phyloP scores from a whole-genome alignment of 192 early-diverging fungal species.

The Gamsiella multidivaricata region DNA sequence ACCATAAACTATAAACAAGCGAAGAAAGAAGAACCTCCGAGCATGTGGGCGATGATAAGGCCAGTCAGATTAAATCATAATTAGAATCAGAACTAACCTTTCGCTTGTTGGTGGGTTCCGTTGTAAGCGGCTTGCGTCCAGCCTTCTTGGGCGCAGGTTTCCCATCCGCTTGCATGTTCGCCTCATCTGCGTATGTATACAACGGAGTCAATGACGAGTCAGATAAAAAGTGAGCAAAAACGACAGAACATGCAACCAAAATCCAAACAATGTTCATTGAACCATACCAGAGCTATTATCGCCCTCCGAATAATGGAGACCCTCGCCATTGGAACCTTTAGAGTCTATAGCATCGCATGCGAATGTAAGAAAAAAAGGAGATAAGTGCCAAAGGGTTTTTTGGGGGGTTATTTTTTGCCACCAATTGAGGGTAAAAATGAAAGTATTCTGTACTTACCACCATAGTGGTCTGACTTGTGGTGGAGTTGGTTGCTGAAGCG shows the following conservation, averaged over 20 bases:
- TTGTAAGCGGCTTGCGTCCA: constrained; percentile 71
- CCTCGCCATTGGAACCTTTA: background rate
- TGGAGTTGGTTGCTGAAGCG: constrained; percentile 20
- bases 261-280: no score
- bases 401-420: no score
- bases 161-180: constrained; percentile 39
- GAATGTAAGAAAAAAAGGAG: no score
- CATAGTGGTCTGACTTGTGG: constrained; percentile 5
- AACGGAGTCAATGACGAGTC: background rate
- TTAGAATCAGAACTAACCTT: constrained; percentile 20
- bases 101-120: constrained; percentile 59
- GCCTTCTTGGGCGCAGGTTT: constrained; percentile 65
- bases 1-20: no score
- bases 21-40: no score
- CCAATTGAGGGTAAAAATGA: no score
- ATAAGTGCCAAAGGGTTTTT: no score
- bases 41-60: no score
- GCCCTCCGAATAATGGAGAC: constrained; percentile 16
- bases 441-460: no score
- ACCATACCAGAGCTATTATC: constrained; percentile 49
- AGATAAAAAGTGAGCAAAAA: background rate
- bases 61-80: no score
- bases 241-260: background rate
- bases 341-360: no score
- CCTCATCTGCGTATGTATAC: constrained; percentile 25